Evolutionary conservation across 352 stramenopile species (phyloP), one percentile per base, ranked within the genome.

Genomic region (Pythium aquatile): DNA sequence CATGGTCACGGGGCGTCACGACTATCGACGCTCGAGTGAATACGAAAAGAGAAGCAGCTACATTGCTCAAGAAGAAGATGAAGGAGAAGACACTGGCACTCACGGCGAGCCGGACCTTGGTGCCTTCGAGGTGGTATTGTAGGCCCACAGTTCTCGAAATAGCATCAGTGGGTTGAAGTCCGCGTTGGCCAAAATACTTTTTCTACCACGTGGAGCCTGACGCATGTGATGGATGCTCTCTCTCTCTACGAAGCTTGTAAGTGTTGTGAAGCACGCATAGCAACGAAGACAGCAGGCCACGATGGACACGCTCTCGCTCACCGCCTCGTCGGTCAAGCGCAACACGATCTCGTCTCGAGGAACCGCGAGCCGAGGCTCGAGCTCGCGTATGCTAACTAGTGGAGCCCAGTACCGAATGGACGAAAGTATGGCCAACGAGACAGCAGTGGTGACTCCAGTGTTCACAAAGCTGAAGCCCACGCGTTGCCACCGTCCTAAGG

Each of bases 401-500:
- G 17, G 24, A 4, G 61, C 72, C 11, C 74, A 77, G 29, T 88
- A 81, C 48, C 82, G 85, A 28, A 83, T 88, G 79, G 76, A 88
- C 54, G 79, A 82, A 37, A 70, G 3, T 16, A 61, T 76, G 55
- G 60, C 71, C 2, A 69, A 68, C 3, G 67, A 69, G 35, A 55
- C 70, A 53, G 65, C 73, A 4, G 55, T 73, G 46, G 20, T 52
- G 0, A 70, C 68, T 24, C 74, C 79, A n/a, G 66, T 90, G 24
- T 37, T 82, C 51, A 81, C 73, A 14, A 82, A 60, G 51, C 72
- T 71, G 47, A 90, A 88, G 52, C 77, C 83, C 14, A 84, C 72
- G 9, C 75, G 75, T 20, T 90, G 81, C 68, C 80, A 83, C 55
- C 78, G 85, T 26, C 78, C 77, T 0, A 90, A 92, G 51, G 79